phyloP scores from a whole-genome alignment of 345 rosid species.

The Rhodamnia rubescens region DNA sequence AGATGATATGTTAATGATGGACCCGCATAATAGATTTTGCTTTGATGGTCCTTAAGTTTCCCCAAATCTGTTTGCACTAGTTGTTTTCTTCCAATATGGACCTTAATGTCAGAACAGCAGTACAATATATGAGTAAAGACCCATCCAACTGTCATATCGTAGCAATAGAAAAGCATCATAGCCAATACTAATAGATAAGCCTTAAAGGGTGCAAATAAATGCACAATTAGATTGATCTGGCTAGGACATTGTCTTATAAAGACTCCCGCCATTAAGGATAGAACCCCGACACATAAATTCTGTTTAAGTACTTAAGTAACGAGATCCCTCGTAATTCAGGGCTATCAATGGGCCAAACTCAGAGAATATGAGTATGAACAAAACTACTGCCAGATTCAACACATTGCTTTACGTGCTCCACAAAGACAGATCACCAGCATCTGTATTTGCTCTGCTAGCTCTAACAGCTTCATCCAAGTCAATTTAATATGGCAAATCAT shows the following conservation, averaged over 20 bases:
- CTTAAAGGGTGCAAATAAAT: not conserved
- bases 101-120: not conserved
- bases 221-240: not conserved
- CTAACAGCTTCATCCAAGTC: not conserved
- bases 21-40: not conserved
- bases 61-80: not conserved
- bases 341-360: not conserved
- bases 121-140: not conserved
- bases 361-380: not conserved
- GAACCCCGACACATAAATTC: not conserved
- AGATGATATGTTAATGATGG: not conserved
- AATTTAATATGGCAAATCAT: not conserved
- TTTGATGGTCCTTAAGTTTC: not conserved
- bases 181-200: not conserved
- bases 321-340: not conserved
- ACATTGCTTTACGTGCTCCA: not conserved
- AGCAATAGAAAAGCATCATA: not conserved
- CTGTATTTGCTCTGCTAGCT: not conserved
- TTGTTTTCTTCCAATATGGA: not conserved
- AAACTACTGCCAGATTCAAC: not conserved
- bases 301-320: not conserved
- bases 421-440: not conserved
- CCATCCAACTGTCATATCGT: not conserved
- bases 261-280: not conserved
- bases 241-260: not conserved